Evolutionary conservation across 257 asterid species (phyloP), one percentile per base, ranked within the genome.

Genomic region (Nicotiana tomentosiformis): DNA sequence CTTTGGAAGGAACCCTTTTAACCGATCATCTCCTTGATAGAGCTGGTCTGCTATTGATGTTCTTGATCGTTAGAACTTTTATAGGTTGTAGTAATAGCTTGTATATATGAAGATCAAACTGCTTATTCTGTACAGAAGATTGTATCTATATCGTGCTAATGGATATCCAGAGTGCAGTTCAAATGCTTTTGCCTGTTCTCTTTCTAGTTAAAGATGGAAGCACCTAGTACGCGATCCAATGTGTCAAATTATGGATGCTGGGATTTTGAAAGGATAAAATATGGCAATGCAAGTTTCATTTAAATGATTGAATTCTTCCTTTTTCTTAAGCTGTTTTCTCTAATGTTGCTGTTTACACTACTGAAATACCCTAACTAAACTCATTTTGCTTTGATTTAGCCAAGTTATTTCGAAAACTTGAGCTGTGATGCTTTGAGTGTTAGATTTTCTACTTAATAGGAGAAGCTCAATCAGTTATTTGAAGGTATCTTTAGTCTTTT

Each of bases 31-130:
- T 66, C 76, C 26, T 33, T 67, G 76, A 1, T 67, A 33, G 53
- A 67, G 80, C 80, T 74, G 53, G 53, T 37, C 62, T 23, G 39
- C 35, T 8, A 20, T 11, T 70, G 77, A 20, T 66, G 51, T 66
- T 66, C 74, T 33, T 74, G 64, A 49, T 26, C 26, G 43, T 26
- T 46, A 74, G 80, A 74, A 1, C 61, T 72, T 46, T 20, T 18
- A 1, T 74, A 26, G 62, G 43, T 23, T 51, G 80, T 74, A 49
- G 80, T 49, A 26, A 26, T 74, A 74, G 64, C 80, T 26, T 74
- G 80, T 74, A 74, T 51, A 74, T 74, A 74, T 26, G 61, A 74
- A 74, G 80, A 49, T 74, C 39, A 74, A 49, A 74, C 62, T 74
- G 80, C 43, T 74, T 74, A 49, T 49, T 74, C 43, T 74, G 80